Base-by-base conservation (phyloP, 176 grass and related monocot species). In the Oryza coarctata region DNA sequence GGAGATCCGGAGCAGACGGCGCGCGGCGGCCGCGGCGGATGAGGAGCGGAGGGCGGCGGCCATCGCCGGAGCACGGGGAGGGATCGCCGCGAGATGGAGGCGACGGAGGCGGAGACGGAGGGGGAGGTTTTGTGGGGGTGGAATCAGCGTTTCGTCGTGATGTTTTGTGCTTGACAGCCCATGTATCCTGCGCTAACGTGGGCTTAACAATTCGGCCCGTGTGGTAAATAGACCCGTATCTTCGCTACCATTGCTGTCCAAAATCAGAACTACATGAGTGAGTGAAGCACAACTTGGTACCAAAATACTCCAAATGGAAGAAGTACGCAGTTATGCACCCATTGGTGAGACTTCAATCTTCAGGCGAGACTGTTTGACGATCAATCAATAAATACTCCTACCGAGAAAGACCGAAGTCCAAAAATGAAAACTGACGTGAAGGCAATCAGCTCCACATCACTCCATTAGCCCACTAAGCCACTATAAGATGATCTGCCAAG, bases 1-100 rank as follows among this genome's bases (percentile, higher is more conserved):
- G 29, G 74, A 82, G 38, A 93, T 20, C 11, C 82, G 80, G 2
- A 89, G 63, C 11, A 89, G 38, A 27, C 86, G 76, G 25, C 84
- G 88, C n/a, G 38, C 33, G n/a, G 83, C 74, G 79, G 83, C 34
- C 25, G 84, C 70, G 70, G 80, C 50, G 57, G 80, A 71, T 61
- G 83, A 35, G 34, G 87, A 77, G 66, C 88, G 90, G 86, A 96
- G 86, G 75, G 87, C 76, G 84, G 77, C 78, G 12, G 94, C 91
- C 94, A 93, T 97, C 73, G 77, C 63, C 70, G 36, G 26, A 39
- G 12, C 55, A 18, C 8, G 15, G 6, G 29, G 33, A 68, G 70
- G 85, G 82, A 81, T 90, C 71, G 82, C 75, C 22, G 80, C 23
- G 29, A 64, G 75, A 20, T 3, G 74, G 28, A 29, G 40, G 33